Evolutionary conservation across 2,329 filamentous ascomycete species (phyloP).

Genomic region (Venturia effusa): DNA sequence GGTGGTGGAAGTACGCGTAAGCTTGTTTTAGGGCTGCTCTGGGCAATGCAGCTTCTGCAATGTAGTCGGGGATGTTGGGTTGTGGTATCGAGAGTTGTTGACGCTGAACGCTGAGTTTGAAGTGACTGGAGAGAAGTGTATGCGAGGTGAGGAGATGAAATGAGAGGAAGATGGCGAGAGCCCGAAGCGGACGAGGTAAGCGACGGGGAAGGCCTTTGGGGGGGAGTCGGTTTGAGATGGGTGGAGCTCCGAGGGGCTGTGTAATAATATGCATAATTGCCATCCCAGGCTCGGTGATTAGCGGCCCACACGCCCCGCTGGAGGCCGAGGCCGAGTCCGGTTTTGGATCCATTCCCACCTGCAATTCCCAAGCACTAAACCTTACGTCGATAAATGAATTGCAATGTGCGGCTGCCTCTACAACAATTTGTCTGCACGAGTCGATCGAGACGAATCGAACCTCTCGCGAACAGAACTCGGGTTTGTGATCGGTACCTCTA

Average conservation of each 20-base stretch:
- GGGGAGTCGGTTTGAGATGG: neutral
- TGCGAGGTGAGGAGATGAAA: neutral
- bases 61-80: neutral
- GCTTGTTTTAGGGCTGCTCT: neutral
- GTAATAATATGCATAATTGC: neutral
- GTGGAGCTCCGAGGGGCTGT: neutral
- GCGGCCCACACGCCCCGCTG: no score
- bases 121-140: neutral
- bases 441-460: no score
- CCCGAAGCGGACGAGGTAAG: neutral
- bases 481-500: no score
- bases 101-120: neutral
- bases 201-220: neutral
- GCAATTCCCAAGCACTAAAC: neutral
- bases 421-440: neutral
- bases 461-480: no score
- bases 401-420: neutral
- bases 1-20: neutral
- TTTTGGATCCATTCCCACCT: no score
- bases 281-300: no score
- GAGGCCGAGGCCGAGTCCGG: neutral
- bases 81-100: neutral
- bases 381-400: neutral
- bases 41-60: neutral
- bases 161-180: neutral